Base-by-base conservation (phyloP, 768 basidiomycete genomes). In the Multifurca ochricompacta region DNA sequence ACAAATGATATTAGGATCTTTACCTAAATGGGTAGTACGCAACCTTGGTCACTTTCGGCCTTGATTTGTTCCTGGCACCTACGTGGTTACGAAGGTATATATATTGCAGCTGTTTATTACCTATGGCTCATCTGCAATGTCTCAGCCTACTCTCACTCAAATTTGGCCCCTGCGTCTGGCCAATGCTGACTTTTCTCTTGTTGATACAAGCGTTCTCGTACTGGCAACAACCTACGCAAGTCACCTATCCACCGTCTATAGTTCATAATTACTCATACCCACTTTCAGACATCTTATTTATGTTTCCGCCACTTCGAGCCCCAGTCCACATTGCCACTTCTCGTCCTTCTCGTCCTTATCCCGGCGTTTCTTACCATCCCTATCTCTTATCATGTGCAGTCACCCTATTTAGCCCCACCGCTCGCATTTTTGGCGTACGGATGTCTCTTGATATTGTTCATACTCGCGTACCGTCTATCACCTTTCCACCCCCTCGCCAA, bases 401-500 rank as follows among this genome's bases (percentile, higher is more conserved):
- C 19, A 8, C 23, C 43, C 9, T 41, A 40, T 19, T 7, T 7
- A 18, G 31, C 55, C n/a, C 3, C 51, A 16, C 23, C 37, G 6
- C 37, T 56, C 49, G 56, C 53, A 0, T 58, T 58, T 25, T 16
- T 14, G 4, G 3, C 41, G 13, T 58, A 58, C 10, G 18, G 7
- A 3, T 8, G 18, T 18, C 18, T n/a, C 7, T 27, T 58, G 27
- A 10, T 44, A 27, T 19, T 46, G 10, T 53, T 54, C 51, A 64
- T 62, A 4, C 44, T 65, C 18, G 30, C 56, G 10, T 79, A 81
- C 62, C 75, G 78, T 19, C 53, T 79, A 7, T 79, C 78, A 5
- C 77, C 78, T 2, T 73, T 73, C 64, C 79, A 81, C 63, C 77
- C 79, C 4, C 68, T 81, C 4, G 73, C 76, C 14, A 62, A 66